Evolutionary conservation across 2,329 filamentous ascomycete species (phyloP), one percentile per base, ranked within the genome.

Genomic region (Hymenoscyphus linearis): DNA sequence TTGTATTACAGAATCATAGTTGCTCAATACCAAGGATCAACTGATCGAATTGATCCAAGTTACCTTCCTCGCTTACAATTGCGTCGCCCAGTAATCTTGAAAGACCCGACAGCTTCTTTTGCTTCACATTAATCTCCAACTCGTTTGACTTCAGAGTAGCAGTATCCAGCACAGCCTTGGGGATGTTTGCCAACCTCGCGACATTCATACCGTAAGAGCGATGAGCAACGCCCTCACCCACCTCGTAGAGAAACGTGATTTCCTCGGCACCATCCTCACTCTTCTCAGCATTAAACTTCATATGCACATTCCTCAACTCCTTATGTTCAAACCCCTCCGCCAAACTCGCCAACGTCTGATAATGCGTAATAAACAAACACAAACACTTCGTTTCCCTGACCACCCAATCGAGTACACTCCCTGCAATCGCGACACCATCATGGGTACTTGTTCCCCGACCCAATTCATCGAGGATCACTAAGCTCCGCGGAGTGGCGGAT

Each of bases 351-450:
- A 99, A 83, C 66, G 87, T 88, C 76, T 99, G 95, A 74, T 99
- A 99, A 76, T 99, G 95, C 3, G 95, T 99, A 74, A 99, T 96
- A 79, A 99, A 99, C 50, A 99, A 80, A 5, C 91, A 96, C 54
- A 97, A 80, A 64, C 91, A 91, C 58, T 82, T 81, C 0, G 87
- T 82, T 16, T 92, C 83, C 26, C 85, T 81, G 27, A 96, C 88
- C 64, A 98, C 84, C 71, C 96, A 87, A 62, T 93, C 86, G 5
- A 99, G 80, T 4, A 99, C 95, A 26, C 92, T 90, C 69, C 96
- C 89, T 1, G 95, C 95, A 69, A 99, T 98, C 60, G 95, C 95
- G 4, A 96, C 92, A 59, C 95, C 95, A 74, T 99, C 95, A 73
- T 98, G 92, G 10, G 95, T 99, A 67, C 87, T 91, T 0, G 95